Percentiles rank a stretch among this genome's conserved stretches.
These are phyloP conservation scores for Globisporangium irregulare DNA, from an alignment of 352 stramenopile genomes.

Conservation along the genomic window DNA sequence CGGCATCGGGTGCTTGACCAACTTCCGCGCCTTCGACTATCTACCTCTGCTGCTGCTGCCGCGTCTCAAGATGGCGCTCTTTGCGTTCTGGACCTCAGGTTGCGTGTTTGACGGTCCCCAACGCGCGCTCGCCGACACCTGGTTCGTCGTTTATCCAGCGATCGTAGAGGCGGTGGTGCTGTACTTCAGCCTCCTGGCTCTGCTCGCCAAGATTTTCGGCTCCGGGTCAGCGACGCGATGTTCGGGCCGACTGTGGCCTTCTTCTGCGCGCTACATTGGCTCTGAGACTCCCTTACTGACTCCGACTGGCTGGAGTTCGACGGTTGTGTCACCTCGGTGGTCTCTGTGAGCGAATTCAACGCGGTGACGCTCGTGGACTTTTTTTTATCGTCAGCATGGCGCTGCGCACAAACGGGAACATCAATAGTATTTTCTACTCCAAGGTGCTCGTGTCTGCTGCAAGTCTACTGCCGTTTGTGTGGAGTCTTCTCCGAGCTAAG, in stretches of 20 bases:
- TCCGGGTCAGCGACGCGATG: slow-evolving; percentile 25
- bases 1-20: slow-evolving; percentile 1
- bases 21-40: neutral
- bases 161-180: slow-evolving; percentile 29
- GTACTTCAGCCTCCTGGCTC: slow-evolving; percentile 26
- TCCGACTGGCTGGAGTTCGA: too few relatives aligned
- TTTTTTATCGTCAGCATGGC: neutral
- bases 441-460: slow-evolving; percentile 1
- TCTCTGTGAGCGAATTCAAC: neutral
- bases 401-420: neutral
- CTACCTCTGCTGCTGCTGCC: slow-evolving; percentile 21
- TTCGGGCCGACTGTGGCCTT: slow-evolving; percentile 24
- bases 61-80: slow-evolving; percentile 21
- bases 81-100: slow-evolving; percentile 24
- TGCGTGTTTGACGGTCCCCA: slow-evolving; percentile 28
- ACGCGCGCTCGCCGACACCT: slow-evolving; percentile 17
- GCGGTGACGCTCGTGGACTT: slow-evolving; percentile 9
- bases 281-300: too few relatives aligned
- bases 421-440: slow-evolving; percentile 5
- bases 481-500: neutral
- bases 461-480: slow-evolving; percentile 4
- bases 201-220: slow-evolving; percentile 13
- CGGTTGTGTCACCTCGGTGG: too few relatives aligned
- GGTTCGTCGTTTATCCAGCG: slow-evolving; percentile 33
- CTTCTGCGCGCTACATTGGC: slow-evolving; percentile 14